phyloP scores from a whole-genome alignment of 805 yeast genomes.

The Saccharomycopsis schoenii region DNA sequence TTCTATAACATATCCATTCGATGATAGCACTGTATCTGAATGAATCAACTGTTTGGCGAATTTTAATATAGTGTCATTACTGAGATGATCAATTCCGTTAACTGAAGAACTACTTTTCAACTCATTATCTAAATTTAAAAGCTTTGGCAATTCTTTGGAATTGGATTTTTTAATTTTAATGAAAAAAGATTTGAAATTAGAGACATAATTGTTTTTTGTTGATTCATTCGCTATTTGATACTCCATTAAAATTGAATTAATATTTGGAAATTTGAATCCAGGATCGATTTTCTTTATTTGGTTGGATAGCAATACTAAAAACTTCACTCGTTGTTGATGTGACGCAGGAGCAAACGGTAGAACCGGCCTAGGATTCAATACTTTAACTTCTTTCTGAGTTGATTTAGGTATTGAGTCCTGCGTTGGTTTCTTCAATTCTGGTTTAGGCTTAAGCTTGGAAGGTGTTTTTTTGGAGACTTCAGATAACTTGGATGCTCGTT shows the following conservation, averaged over 20 bases:
- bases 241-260: slow-evolving; percentile 8
- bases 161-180: slow-evolving; percentile 8
- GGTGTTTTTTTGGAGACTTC: not conserved
- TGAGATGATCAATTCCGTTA: not conserved
- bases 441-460: not conserved
- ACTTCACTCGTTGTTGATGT: slow-evolving; percentile 12
- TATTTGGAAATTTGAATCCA: slow-evolving; percentile 1
- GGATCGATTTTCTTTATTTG: slow-evolving; percentile 5
- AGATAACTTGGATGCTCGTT: not conserved
- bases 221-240: slow-evolving; percentile 10
- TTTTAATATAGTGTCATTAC: not conserved
- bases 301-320: slow-evolving; percentile 1
- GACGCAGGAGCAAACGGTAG: slow-evolving; percentile 13
- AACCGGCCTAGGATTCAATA: slow-evolving; percentile 1
- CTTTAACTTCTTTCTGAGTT: not conserved
- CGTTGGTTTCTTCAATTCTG: not conserved
- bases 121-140: not conserved
- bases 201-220: slow-evolving; percentile 6
- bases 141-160: not conserved
- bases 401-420: not conserved
- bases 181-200: slow-evolving; percentile 7
- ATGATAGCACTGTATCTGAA: not conserved
- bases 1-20: not conserved
- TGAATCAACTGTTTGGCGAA: not conserved
- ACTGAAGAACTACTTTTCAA: not conserved